These are phyloP conservation scores for Auricularia sp. DNA, from an alignment of 768 basidiomycete genomes.

Conservation along the genomic window DNA sequence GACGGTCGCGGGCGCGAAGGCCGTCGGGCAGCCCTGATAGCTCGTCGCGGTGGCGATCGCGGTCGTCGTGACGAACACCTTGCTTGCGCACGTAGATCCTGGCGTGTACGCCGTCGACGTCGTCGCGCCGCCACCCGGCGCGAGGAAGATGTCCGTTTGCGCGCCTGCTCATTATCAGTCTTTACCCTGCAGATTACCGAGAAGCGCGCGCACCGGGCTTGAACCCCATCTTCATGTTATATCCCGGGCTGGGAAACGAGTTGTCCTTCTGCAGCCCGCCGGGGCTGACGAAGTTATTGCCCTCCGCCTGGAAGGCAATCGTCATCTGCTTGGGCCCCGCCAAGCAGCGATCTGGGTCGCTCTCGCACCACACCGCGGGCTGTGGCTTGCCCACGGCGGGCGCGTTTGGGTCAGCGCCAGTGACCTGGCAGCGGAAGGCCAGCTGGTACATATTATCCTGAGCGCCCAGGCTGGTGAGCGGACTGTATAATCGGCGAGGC, in stretches of 20 bases:
- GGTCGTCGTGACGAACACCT: background rate
- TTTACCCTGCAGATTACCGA: background rate
- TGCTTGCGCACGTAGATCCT: too few species aligned
- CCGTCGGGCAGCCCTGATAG: background rate
- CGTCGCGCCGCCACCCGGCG: too few species aligned
- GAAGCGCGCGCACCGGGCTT: background rate
- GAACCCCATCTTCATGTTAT: background rate
- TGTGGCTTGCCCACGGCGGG: background rate
- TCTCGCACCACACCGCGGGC: slow-evolving; percentile 8
- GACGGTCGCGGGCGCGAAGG: background rate
- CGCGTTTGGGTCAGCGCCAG: background rate
- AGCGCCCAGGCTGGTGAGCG: background rate
- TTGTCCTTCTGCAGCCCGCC: slow-evolving; percentile 1
- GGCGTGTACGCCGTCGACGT: too few species aligned
- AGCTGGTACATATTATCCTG: slow-evolving; percentile 8
- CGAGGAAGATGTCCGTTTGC: background rate
- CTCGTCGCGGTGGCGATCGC: background rate
- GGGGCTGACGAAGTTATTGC: slow-evolving; percentile 5
- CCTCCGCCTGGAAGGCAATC: slow-evolving; percentile 4
- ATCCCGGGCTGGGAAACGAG: slow-evolving; percentile 1
- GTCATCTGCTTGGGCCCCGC: slow-evolving; percentile 8
- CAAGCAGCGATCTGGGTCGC: background rate
- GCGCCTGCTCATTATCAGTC: background rate
- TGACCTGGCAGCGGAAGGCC: slow-evolving; percentile 6
- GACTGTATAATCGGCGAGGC: background rate